phyloP scores from a whole-genome alignment of 441 rosid genomes.

The Erodium trifolium region DNA sequence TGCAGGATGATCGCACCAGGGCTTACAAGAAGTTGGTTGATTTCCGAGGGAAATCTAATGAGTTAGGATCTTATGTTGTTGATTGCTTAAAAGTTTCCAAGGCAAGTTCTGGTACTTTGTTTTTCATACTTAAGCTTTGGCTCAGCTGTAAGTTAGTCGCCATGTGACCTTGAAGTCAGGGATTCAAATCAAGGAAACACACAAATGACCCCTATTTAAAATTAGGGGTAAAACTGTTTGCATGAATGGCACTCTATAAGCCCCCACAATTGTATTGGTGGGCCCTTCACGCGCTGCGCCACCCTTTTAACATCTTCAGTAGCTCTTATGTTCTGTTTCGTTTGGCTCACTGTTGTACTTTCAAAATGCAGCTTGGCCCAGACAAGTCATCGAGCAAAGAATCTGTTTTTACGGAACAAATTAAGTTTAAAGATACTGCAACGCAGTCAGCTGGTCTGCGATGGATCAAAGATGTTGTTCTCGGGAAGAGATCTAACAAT shows the following conservation, averaged over 20 bases:
- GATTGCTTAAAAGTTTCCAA: constrained; percentile 79
- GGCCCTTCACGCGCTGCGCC: background rate
- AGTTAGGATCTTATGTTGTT: constrained; percentile 60
- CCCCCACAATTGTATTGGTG: background rate
- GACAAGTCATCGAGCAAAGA: constrained; percentile 44
- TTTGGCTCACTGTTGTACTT: constrained; percentile 13
- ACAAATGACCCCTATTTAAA: background rate
- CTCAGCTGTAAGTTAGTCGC: background rate
- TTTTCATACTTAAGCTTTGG: background rate
- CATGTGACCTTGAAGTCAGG: background rate
- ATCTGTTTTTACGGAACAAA: constrained; percentile 27
- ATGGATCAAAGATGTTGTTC: constrained; percentile 85
- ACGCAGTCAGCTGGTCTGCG: constrained; percentile 68
- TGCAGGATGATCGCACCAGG: constrained; percentile 76
- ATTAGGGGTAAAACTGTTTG: background rate
- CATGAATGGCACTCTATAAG: background rate
- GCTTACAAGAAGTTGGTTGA: constrained; percentile 71
- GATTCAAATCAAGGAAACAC: background rate
- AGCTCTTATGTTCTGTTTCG: constrained; percentile 16
- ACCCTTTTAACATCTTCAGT: constrained; percentile 7
- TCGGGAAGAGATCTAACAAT: constrained; percentile 80
- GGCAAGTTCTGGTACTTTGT: constrained; percentile 41
- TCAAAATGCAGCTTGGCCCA: constrained; percentile 50
- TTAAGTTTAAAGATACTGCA: constrained; percentile 35
- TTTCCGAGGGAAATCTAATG: constrained; percentile 59